phyloP scores from a whole-genome alignment of 176 grass and related monocot species.

The Lolium rigidum region DNA sequence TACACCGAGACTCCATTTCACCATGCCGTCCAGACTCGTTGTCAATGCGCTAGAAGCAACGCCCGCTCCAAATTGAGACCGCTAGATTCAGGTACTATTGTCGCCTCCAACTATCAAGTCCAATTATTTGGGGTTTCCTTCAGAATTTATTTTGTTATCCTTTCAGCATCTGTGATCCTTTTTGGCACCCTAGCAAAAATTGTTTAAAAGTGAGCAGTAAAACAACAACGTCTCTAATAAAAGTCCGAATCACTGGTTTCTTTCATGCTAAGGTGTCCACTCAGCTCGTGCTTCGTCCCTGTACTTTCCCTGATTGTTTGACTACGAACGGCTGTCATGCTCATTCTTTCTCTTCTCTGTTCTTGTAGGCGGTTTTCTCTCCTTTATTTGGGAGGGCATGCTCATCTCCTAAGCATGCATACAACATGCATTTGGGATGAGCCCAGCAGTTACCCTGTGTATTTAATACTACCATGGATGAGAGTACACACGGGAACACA shows the following conservation, averaged over 20 bases:
- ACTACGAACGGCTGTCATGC: not conserved
- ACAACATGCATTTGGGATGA: not conserved
- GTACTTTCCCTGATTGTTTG: not conserved
- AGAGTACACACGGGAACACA: not conserved
- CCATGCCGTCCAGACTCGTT: no score
- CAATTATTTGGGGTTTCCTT: no score
- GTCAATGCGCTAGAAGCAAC: no score
- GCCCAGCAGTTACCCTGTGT: not conserved
- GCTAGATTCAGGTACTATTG: no score
- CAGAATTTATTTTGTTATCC: no score
- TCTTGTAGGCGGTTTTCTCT: not conserved
- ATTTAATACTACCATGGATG: not conserved
- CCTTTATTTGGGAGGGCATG: not conserved
- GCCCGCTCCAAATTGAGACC: no score
- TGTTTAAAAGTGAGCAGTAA: not conserved
- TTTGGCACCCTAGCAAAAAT: not conserved
- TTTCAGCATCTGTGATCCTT: no score
- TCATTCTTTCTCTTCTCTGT: not conserved
- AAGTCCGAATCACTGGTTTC: not conserved
- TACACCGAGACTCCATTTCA: no score
- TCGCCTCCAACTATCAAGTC: no score
- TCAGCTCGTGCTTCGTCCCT: not conserved
- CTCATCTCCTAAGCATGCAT: not conserved
- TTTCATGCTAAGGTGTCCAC: not conserved
- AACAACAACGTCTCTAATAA: not conserved